Evolutionary conservation across 441 rosid genomes (phyloP).

Genomic region (Arabidopsis hybrid): DNA sequence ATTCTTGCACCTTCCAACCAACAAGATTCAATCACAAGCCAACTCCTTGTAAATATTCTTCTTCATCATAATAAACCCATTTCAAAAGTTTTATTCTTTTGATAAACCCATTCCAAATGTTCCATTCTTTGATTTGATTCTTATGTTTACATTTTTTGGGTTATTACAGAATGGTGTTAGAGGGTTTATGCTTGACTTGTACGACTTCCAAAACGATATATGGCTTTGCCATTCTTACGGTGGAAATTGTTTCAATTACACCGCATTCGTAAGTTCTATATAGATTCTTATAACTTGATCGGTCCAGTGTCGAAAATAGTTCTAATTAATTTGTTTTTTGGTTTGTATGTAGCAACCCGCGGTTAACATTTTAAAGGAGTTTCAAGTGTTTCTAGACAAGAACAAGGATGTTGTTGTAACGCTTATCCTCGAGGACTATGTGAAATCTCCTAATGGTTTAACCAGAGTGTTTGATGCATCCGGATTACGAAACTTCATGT

Average conservation of each 20-base stretch:
- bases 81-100: conserved; percentile 50
- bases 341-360: conserved; percentile 59
- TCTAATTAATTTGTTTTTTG: background rate
- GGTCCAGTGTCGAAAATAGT: background rate
- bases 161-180: conserved; percentile 70
- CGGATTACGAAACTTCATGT: conserved; percentile 65
- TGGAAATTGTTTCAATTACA: conserved; percentile 56
- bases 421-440: conserved; percentile 69
- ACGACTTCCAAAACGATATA: conserved; percentile 62
- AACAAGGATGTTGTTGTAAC: conserved; percentile 62
- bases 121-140: conserved; percentile 45
- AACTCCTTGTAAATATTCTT: conserved; percentile 52
- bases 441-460: conserved; percentile 58
- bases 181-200: conserved; percentile 77
- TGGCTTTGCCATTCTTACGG: conserved; percentile 78
- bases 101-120: conserved; percentile 47
- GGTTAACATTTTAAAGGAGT: conserved; percentile 55
- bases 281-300: background rate
- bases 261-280: conserved; percentile 61
- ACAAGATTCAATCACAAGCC: conserved; percentile 63
- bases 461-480: conserved; percentile 58
- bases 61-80: conserved; percentile 41
- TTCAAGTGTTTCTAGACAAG: conserved; percentile 55
- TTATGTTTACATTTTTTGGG: background rate
- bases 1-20: conserved; percentile 66